Evolutionary conservation across 495 filamentous ascomycete species (phyloP).

Genomic region (Daldinia loculata): DNA sequence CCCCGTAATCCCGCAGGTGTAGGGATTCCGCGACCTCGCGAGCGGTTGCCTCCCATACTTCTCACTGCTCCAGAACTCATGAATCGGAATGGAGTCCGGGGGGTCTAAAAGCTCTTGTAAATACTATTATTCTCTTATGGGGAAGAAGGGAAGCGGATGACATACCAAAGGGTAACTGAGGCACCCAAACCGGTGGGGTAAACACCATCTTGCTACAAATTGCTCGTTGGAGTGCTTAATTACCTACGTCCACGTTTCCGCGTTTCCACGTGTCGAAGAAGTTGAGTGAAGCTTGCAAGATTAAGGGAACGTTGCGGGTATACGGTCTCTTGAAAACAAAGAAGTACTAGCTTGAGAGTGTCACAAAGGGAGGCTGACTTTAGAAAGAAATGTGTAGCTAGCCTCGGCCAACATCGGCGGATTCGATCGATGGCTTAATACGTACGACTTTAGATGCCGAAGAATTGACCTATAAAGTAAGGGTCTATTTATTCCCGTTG

Average conservation of each 20-base stretch:
- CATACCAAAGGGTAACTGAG: constrained; percentile 67
- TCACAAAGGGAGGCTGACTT: constrained; percentile 30
- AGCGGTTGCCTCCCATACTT: constrained; percentile 73
- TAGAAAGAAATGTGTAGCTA: constrained; percentile 24
- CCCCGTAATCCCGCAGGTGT: constrained; percentile 82
- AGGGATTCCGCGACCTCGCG: constrained; percentile 72
- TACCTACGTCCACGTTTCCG: too few species aligned
- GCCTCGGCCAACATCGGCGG: constrained; percentile 28
- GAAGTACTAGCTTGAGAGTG: background rate
- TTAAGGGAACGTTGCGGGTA: constrained; percentile 2
- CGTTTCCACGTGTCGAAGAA: background rate
- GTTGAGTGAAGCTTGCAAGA: background rate
- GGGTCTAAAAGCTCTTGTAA: constrained; percentile 54
- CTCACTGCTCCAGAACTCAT: constrained; percentile 83
- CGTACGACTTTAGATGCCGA: constrained; percentile 25
- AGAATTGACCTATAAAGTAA: constrained; percentile 6
- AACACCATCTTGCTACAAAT: constrained; percentile 74
- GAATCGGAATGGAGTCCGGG: constrained; percentile 78
- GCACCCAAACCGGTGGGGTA: constrained; percentile 72
- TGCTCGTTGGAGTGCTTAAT: constrained; percentile 5
- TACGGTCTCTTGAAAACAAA: constrained; percentile 19
- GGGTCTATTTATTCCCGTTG: constrained; percentile 4
- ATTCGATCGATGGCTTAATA: constrained; percentile 1
- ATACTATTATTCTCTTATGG: constrained; percentile 1
- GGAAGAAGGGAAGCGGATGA: constrained; percentile 13